Evolutionary conservation across 139 green algal species (phyloP).

Genomic region (Astrephomene gubernaculifera): DNA sequence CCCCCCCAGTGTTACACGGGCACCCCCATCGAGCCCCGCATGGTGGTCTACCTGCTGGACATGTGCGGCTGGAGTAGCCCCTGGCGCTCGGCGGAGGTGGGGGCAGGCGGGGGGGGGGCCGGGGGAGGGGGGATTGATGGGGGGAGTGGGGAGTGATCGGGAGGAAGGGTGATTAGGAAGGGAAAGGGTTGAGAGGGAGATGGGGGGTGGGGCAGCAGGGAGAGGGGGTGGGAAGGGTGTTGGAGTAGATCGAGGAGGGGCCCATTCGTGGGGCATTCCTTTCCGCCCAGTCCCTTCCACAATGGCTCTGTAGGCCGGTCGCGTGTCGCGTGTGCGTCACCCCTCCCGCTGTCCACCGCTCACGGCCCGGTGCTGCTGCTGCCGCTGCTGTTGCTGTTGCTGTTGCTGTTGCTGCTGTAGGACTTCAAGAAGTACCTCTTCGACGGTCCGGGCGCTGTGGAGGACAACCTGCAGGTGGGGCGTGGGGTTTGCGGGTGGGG

Average conservation of each 20-base stretch:
- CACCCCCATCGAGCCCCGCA: not conserved
- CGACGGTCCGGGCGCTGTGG: not conserved
- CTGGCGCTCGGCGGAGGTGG: constrained; percentile 2
- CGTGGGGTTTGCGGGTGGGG: not conserved
- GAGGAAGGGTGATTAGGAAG: not conserved
- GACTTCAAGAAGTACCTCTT: constrained; percentile 3
- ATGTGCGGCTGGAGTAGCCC: constrained; percentile 33
- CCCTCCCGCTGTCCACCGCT: not conserved
- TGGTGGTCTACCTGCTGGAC: constrained; percentile 28
- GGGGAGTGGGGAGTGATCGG: not conserved
- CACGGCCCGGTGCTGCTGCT: too few species aligned
- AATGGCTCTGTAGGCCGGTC: not conserved
- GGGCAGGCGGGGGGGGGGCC: not conserved
- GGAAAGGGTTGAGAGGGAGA: too few species aligned
- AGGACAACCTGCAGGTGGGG: constrained; percentile 12
- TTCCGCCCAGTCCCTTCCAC: not conserved
- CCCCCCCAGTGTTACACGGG: constrained; percentile 17
- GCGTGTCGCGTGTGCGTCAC: not conserved
- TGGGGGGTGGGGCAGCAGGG: too few species aligned
- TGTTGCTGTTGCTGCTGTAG: not conserved
- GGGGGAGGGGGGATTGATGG: not conserved
- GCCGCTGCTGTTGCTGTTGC: too few species aligned
- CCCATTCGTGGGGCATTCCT: not conserved
- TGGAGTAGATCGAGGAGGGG: not conserved
- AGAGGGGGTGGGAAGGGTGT: not conserved